Conservation (phyloP, 1,284 basidiomycete species). For the Microbotryum intermedium region DNA sequence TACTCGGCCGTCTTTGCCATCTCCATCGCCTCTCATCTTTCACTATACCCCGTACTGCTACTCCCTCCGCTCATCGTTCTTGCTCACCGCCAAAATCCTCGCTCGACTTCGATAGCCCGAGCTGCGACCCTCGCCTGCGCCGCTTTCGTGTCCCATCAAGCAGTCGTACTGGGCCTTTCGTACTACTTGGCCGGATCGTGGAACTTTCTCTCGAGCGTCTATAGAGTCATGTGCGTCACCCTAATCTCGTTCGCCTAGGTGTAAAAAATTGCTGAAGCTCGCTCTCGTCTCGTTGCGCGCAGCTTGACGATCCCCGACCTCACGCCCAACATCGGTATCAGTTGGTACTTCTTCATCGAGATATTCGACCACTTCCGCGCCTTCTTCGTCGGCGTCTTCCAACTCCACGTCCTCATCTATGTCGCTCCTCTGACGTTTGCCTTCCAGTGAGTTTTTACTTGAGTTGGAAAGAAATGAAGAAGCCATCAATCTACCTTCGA, state of each 20-base stretch:
- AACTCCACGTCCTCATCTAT: slow-evolving; percentile 76
- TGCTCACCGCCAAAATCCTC: slow-evolving; percentile 16
- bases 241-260: neutral
- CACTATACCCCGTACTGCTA: slow-evolving; percentile 60
- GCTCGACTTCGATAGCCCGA: neutral
- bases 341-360: slow-evolving; percentile 99
- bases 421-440: slow-evolving; percentile 67
- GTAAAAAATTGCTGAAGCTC: neutral
- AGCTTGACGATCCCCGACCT: slow-evolving; percentile 70
- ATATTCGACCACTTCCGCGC: slow-evolving; percentile 97
- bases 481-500: neutral
- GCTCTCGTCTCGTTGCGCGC: neutral
- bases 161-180: slow-evolving; percentile 15
- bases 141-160: slow-evolving; percentile 21
- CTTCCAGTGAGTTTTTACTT: slow-evolving; percentile 9
- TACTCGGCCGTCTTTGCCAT: slow-evolving; percentile 52
- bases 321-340: slow-evolving; percentile 85
- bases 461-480: neutral
- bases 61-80: slow-evolving; percentile 61
- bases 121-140: neutral
- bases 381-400: slow-evolving; percentile 95
- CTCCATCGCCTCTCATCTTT: slow-evolving; percentile 60
- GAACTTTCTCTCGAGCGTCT: slow-evolving; percentile 53
- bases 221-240: slow-evolving; percentile 66
- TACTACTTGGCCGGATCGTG: slow-evolving; percentile 29